Evolutionary conservation across 163 green algal genomes (phyloP).

Genomic region (Trebouxia gelatinosa): DNA sequence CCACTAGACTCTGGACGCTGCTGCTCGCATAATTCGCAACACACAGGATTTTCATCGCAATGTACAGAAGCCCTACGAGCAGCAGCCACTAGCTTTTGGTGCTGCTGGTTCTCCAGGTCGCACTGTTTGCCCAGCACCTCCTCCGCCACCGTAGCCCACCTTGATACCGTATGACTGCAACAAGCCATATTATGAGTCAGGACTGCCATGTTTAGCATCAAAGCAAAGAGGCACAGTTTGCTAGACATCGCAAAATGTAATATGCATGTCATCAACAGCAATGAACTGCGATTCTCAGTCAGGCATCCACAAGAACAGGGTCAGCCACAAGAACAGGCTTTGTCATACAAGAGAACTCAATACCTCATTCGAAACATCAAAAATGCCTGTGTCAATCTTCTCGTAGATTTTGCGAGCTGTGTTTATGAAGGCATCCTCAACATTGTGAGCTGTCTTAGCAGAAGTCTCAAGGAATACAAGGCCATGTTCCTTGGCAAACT

Average conservation of each 20-base stretch:
- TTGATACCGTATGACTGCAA: constrained; percentile 98
- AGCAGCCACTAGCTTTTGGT: constrained; percentile 51
- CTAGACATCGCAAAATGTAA: neutral
- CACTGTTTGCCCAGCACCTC: constrained; percentile 58
- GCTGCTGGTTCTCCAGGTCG: constrained; percentile 66
- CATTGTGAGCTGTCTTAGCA: constrained; percentile 98
- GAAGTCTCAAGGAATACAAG: constrained; percentile 99
- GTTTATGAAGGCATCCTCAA: constrained; percentile 99
- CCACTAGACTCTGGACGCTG: no score
- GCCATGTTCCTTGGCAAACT: constrained; percentile 98
- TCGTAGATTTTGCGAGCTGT: constrained; percentile 96
- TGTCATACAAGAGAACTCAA: neutral
- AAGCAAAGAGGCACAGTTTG: neutral
- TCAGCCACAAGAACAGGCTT: neutral
- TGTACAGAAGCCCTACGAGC: constrained; percentile 29
- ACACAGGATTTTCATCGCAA: neutral
- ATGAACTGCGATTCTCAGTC: neutral
- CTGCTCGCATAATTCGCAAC: no score
- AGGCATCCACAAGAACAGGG: neutral
- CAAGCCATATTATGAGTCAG: neutral
- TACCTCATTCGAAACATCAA: constrained; percentile 98
- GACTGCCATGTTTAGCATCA: neutral
- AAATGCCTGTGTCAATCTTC: constrained; percentile 94
- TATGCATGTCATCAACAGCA: neutral
- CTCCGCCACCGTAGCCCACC: constrained; percentile 88